Evolutionary conservation across 257 asterid species (phyloP).

Genomic region (Ballota nigra): DNA sequence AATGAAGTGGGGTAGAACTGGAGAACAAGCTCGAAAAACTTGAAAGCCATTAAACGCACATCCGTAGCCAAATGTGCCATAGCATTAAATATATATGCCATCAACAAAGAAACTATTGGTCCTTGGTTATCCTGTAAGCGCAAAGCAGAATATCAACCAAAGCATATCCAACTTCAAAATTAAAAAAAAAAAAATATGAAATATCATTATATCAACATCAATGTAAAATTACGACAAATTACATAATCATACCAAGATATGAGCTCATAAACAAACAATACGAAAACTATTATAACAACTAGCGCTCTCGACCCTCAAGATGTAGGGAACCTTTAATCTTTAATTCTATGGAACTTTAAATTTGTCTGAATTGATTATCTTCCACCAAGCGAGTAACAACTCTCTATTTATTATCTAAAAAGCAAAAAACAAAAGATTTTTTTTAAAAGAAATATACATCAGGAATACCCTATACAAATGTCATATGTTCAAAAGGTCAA

Average conservation of each 20-base stretch:
- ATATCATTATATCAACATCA: background rate
- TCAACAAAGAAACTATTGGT: constrained; percentile 70
- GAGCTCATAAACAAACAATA: constrained; percentile 2
- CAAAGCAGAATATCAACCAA: constrained; percentile 24
- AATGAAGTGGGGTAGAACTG: constrained; percentile 74
- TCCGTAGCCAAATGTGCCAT: constrained; percentile 80
- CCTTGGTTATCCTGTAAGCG: constrained; percentile 76
- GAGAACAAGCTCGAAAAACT: constrained; percentile 72
- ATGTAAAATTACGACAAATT: background rate
- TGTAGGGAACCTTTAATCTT: background rate
- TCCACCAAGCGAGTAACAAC: background rate
- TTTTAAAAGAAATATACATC: background rate
- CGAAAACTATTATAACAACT: background rate
- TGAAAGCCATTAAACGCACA: constrained; percentile 88
- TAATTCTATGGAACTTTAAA: background rate
- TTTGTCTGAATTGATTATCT: background rate
- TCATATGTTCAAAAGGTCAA: background rate
- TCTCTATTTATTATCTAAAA: background rate
- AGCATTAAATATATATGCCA: constrained; percentile 78
- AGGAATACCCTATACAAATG: background rate
- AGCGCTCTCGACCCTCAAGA: constrained; percentile 12
- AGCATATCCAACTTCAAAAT: constrained; percentile 16
- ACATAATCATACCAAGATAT: constrained; percentile 2
- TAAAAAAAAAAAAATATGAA: constrained; percentile 19
- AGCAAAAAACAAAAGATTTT: background rate